phyloP scores from a whole-genome alignment of 2,329 filamentous ascomycete species.

The Raffaelea ambrosiae region DNA sequence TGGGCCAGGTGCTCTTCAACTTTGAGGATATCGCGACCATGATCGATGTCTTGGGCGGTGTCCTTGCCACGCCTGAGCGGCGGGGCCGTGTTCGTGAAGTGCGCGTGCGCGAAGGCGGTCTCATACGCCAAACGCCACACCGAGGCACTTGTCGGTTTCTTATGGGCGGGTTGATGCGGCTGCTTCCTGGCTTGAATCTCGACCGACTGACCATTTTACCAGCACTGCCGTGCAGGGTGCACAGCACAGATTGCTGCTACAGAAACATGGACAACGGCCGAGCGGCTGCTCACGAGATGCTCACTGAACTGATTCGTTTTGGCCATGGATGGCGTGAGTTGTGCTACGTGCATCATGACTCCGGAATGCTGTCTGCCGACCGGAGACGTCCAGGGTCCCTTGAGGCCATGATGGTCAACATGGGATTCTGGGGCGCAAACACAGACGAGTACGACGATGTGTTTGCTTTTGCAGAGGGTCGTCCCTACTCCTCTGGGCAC shows the following conservation, averaged over 20 bases:
- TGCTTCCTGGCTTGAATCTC: slow-evolving; percentile 12
- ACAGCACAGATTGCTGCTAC: not conserved
- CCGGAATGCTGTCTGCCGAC: slow-evolving; percentile 10
- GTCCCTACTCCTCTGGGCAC: not conserved
- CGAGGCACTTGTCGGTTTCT: slow-evolving; percentile 7
- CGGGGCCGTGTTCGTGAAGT: slow-evolving; percentile 11
- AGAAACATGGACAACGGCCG: not conserved
- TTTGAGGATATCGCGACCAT: slow-evolving; percentile 14
- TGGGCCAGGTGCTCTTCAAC: slow-evolving; percentile 14
- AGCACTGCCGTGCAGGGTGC: slow-evolving; percentile 10
- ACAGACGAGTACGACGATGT: slow-evolving; percentile 8
- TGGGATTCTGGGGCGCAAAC: slow-evolving; percentile 15
- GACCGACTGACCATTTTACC: slow-evolving; percentile 14
- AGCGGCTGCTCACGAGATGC: slow-evolving; percentile 10
- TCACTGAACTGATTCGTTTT: slow-evolving; percentile 11
- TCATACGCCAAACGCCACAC: slow-evolving; percentile 5
- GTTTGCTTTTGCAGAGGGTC: slow-evolving; percentile 7
- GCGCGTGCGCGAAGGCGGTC: slow-evolving; percentile 12
- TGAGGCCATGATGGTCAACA: slow-evolving; percentile 16
- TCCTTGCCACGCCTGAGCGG: slow-evolving; percentile 5
- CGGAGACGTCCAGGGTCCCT: slow-evolving; percentile 9
- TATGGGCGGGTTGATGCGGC: slow-evolving; percentile 13
- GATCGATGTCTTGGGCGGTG: slow-evolving; percentile 13
- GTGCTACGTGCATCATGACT: slow-evolving; percentile 15
- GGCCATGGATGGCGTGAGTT: slow-evolving; percentile 15